Evolutionary conservation across 139 green algal species (phyloP).

Genomic region (Chlamydomonas sphaeroides): DNA sequence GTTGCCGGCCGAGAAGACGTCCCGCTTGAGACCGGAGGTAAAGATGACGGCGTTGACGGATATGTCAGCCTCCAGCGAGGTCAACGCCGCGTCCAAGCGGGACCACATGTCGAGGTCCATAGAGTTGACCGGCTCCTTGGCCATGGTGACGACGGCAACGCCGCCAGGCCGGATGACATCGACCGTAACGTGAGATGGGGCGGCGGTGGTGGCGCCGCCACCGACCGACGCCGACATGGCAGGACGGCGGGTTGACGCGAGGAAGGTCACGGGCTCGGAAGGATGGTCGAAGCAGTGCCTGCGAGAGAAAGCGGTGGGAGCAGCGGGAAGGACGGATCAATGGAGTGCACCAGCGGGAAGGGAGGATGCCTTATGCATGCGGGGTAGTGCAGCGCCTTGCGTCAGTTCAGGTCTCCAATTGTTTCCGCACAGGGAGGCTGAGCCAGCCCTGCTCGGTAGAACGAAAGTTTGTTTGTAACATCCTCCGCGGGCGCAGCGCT

Average conservation of each 20-base stretch:
- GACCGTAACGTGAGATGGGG: conserved; percentile 4
- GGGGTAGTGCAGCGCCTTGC: not conserved
- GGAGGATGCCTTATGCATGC: not conserved
- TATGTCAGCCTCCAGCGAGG: conserved; percentile 62
- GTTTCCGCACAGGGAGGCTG: conserved; percentile 41
- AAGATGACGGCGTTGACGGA: conserved; percentile 76
- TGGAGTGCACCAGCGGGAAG: not conserved
- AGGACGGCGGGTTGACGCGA: not conserved
- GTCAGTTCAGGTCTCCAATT: conserved; percentile 73
- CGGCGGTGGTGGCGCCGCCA: not conserved
- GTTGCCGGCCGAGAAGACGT: conserved; percentile 85
- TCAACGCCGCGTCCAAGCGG: conserved; percentile 59
- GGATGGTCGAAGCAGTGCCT: not conserved
- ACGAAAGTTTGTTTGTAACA: conserved; percentile 63
- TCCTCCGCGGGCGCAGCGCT: not conserved
- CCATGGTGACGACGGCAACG: conserved; percentile 64
- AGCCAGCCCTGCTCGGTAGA: conserved; percentile 54
- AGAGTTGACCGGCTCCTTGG: conserved; percentile 77
- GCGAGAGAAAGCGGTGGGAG: not conserved
- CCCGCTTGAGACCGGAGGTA: conserved; percentile 68
- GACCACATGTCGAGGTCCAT: conserved; percentile 73
- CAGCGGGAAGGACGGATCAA: not conserved
- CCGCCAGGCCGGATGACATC: conserved; percentile 11
- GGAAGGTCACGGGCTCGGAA: not conserved
- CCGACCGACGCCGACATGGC: too few species aligned